A percentile compares a stretch with the other conserved stretches of the same genome.
Evolutionary conservation across 2,329 filamentous ascomycete species (phyloP).

Genomic region (Sporothrix curviconia): DNA sequence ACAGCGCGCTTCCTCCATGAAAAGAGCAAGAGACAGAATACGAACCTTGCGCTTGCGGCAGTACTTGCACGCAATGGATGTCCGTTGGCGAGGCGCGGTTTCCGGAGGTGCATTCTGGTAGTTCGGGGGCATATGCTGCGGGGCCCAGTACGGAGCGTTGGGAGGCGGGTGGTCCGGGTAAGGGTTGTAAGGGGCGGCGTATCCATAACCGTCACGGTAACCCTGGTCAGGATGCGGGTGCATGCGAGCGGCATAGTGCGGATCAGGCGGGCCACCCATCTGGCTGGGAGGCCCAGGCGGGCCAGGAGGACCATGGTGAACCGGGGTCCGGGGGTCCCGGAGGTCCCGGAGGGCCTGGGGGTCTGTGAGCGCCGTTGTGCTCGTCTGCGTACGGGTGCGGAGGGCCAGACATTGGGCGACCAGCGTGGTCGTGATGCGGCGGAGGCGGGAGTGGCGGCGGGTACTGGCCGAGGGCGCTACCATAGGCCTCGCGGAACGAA

Average conservation of each 20-base stretch:
- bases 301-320: slow-evolving; percentile 35
- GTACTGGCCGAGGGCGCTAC: slow-evolving; percentile 11
- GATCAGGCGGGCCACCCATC: slow-evolving; percentile 18
- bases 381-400: slow-evolving; percentile 28
- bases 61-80: slow-evolving; percentile 54
- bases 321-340: too few relatives aligned
- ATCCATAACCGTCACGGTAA: slow-evolving; percentile 18
- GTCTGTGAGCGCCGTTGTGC: slow-evolving; percentile 27
- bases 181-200: slow-evolving; percentile 19
- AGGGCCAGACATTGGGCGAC: slow-evolving; percentile 13
- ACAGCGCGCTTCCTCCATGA: too few relatives aligned
- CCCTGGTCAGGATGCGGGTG: slow-evolving; percentile 15
- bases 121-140: slow-evolving; percentile 21
- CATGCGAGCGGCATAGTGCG: slow-evolving; percentile 18
- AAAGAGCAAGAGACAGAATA: neutral
- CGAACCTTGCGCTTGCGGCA: slow-evolving; percentile 55
- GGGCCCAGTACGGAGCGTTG: slow-evolving; percentile 16
- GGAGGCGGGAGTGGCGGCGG: slow-evolving; percentile 1
- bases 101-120: slow-evolving; percentile 35
- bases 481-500: slow-evolving; percentile 19
- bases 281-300: slow-evolving; percentile 35
- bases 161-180: slow-evolving; percentile 18
- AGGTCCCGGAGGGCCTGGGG: slow-evolving; percentile 42
- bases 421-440: slow-evolving; percentile 4
- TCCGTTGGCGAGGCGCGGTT: slow-evolving; percentile 51